Evolutionary conservation across 768 basidiomycete species (phyloP), one percentile per base, ranked within the genome.

Genomic region (Auriscalpium vulgare): DNA sequence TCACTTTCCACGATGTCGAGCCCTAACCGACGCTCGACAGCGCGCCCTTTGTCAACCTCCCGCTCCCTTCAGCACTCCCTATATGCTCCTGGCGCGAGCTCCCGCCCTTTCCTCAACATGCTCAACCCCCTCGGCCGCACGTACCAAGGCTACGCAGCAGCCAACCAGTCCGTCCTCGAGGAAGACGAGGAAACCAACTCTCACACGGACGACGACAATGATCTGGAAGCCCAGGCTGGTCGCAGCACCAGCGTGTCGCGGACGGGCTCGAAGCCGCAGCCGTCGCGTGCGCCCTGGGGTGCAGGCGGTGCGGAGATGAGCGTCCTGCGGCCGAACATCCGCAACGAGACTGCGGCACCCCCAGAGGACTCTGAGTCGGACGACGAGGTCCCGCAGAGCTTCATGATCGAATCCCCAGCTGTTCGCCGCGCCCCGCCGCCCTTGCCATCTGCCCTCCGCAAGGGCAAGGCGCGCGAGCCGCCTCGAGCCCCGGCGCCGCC

Each of bases 351-450:
- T 69, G 75, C 71, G 65, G 73, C 75, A 29, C 77, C 83, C 56
- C 29, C 29, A 29, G 75, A 76, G 45, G 77, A 78, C 49, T 83
- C 87, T 50, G 78, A 78, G 34, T 87, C 85, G 8, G 90, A 92
- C 62, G 90, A 87, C 55, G 91, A 92, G 67, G 88, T 88, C 2
- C 91, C 91, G 0, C 85, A 87, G 65, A 88, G 86, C 66, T 87
- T 92, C 64, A 86, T 91, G 81, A 84, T 92, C 61, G 90, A 93
- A 69, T 81, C 87, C 40, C 78, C 71, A 10, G 59, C 60, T 16
- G 44, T 57, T 47, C 67, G 72, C 52, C 54, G 64, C 53, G 54
- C 63, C 17, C 46, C 62, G 48, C 58, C 68, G 16, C 57, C 63
- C 8, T 65, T 57, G 45, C 53, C 63, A 7, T 40, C 63, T 36